These are phyloP conservation scores for Rhodotorula toruloides DNA, from an alignment of 768 basidiomycete genomes.

Conservation along the genomic window DNA sequence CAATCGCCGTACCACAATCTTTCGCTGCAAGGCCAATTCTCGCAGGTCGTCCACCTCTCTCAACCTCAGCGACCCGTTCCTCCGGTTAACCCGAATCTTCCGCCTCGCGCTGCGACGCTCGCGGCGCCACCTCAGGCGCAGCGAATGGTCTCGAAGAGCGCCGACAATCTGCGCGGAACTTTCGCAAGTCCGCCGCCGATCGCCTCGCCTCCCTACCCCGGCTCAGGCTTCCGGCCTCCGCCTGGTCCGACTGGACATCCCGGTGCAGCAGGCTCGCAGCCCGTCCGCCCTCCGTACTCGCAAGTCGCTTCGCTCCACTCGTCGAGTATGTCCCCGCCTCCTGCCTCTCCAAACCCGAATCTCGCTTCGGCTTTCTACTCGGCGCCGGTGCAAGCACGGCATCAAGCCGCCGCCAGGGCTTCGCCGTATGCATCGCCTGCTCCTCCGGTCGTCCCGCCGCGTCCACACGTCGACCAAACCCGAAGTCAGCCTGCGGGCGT, in stretches of 20 bases:
- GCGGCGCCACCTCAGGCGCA: not conserved
- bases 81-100: not conserved
- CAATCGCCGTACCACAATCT: conserved; percentile 37
- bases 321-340: not conserved
- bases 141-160: conserved; percentile 19
- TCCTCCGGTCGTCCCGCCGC: not conserved
- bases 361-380: conserved; percentile 31
- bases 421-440: not conserved
- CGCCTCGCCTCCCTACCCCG: conserved; percentile 3
- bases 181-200: conserved; percentile 6
- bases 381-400: conserved; percentile 29
- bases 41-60: conserved; percentile 3
- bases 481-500: not conserved
- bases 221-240: not conserved
- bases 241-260: not conserved
- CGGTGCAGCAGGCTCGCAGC: not conserved
- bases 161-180: conserved; percentile 31
- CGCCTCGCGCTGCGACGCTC: not conserved
- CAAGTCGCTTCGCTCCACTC: not conserved
- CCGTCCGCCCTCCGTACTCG: not conserved
- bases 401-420: not conserved
- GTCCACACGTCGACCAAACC: not conserved
- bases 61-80: not conserved
- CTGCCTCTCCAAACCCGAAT: not conserved
- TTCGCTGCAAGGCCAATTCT: conserved; percentile 18